phyloP scores from a whole-genome alignment of 2,329 filamentous ascomycete genomes.

The Aspergillus alliaceus region DNA sequence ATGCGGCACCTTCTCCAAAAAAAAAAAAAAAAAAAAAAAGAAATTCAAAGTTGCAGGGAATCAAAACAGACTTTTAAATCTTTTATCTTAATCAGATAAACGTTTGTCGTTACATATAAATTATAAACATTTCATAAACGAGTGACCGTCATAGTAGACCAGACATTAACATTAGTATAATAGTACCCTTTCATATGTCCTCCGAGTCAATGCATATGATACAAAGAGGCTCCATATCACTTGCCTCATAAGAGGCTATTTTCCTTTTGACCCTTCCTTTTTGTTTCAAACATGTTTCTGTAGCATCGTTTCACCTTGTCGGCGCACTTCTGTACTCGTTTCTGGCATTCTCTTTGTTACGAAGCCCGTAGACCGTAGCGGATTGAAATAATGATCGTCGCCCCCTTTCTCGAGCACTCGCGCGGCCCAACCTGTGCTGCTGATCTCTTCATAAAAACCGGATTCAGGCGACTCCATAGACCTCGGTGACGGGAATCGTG shows the following conservation, averaged over 20 bases:
- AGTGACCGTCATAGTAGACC: conserved; percentile 5
- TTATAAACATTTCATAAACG: no score
- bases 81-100: not conserved
- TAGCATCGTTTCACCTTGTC: no score
- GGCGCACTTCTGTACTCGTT: not conserved
- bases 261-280: not conserved
- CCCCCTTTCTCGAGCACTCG: not conserved
- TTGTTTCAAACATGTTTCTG: no score
- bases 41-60: not conserved
- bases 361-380: not conserved
- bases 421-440: not conserved
- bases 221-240: not conserved
- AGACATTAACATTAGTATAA: conserved; percentile 6
- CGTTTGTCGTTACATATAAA: no score
- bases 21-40: no score
- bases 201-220: not conserved
- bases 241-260: not conserved
- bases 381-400: not conserved
- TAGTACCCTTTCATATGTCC: not conserved
- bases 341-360: not conserved
- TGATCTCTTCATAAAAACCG: not conserved
- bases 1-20: conserved; percentile 81
- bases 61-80: not conserved
- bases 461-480: conserved; percentile 29
- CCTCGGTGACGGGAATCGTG: conserved; percentile 20